phyloP scores from a whole-genome alignment of 768 basidiomycete species.

The Rhizopogon sp. region DNA sequence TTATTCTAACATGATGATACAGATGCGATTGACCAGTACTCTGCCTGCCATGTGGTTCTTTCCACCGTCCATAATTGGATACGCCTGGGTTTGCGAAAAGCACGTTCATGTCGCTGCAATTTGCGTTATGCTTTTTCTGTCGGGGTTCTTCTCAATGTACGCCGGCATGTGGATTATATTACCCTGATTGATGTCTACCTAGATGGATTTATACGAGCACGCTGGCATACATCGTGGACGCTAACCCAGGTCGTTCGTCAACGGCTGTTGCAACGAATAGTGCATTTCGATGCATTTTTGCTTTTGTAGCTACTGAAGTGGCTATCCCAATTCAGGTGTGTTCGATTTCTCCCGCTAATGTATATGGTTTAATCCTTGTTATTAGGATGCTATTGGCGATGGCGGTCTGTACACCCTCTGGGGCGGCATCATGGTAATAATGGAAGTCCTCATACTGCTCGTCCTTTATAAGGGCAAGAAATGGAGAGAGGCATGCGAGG shows the following conservation, averaged over 20 bases:
- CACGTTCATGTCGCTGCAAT: conserved; percentile 60
- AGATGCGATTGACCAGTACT: conserved; percentile 69
- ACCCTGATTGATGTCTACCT: background rate
- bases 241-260: conserved; percentile 73
- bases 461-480: conserved; percentile 49
- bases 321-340: conserved; percentile 59
- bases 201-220: conserved; percentile 58
- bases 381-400: conserved; percentile 1
- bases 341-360: background rate
- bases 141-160: conserved; percentile 67
- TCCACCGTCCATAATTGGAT: conserved; percentile 54
- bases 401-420: conserved; percentile 36
- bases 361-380: conserved; percentile 13
- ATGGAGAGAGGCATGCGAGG: conserved; percentile 50
- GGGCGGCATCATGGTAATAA: conserved; percentile 44
- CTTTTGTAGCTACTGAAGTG: conserved; percentile 63
- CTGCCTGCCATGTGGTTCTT: conserved; percentile 40
- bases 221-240: conserved; percentile 78
- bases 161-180: conserved; percentile 12
- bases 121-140: conserved; percentile 62
- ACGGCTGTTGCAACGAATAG: conserved; percentile 71
- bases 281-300: conserved; percentile 59
- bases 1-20: background rate
- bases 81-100: conserved; percentile 66
- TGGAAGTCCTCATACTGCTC: conserved; percentile 46